Base-by-base conservation (phyloP, 371 early-diverging fungal species). In the Mortierella sp. region DNA sequence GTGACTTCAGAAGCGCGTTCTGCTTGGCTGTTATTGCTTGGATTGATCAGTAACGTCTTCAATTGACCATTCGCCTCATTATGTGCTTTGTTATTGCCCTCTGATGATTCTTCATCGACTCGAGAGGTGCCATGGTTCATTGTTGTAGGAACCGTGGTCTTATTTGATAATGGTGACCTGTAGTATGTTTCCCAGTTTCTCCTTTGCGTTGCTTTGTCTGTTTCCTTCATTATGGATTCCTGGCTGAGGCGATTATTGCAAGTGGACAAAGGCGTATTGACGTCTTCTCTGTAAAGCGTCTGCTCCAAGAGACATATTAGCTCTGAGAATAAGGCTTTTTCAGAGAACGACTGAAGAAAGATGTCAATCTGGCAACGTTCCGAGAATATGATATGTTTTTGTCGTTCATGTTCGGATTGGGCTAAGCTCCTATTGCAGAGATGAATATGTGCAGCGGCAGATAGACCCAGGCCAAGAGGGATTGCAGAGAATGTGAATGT, bases 381-480 rank as follows among this genome's bases (percentile, higher is more conserved):
- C 0, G 64, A 63, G 3, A 50, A 40, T 3, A 40, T 61, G 11
- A 21, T 15, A 36, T 52, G 67, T 38, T 9, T 16, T 32, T 60
- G 43, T 38, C 59, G 62, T 32, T 52, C 47, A 9, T 40, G 32
- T 32, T 72, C 53, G 19, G 72, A 57, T 9, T 62, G 72, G 28
- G 50, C 47, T 22, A 72, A 61, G 55, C 41, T 61, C 13, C 24
- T 66, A 55, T 66, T 40, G 28, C 67, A 67, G 38, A 72, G 67
- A 21, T 61, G 53, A n/a, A 72, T 24, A 21, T 72, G 73, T 16
- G 67, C 67, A 3, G 63, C 67, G 38, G 73, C 61, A 21, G 58
- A 50, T 1, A 72, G 62, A 10, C 73, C 73, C 41, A 72, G 48
- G 28, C 73, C 67, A 3, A 72, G n/a, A 10, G 73, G 45, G 5